A percentile compares a stretch with the other conserved stretches of the same genome.
These are phyloP conservation scores for Erythrophleum fordii DNA, from an alignment of 306 rosid genomes.

Conservation along the genomic window DNA sequence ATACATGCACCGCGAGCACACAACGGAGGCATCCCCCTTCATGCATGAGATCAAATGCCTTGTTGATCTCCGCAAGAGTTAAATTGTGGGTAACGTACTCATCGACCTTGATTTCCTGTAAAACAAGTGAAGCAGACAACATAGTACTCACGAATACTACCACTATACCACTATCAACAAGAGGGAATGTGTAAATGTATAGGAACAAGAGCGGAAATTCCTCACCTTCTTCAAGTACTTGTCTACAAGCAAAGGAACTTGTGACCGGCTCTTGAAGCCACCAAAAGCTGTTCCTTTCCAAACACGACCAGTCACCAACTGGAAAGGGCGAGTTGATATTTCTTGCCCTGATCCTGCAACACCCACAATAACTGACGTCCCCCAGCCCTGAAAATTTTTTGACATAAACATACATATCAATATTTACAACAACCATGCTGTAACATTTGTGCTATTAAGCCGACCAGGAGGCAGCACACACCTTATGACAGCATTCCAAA, in stretches of 20 bases:
- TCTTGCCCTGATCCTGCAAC: constrained; percentile 96
- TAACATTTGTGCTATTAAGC: constrained; percentile 15
- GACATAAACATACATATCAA: not conserved
- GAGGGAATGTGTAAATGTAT: not conserved
- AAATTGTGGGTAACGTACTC: constrained; percentile 90
- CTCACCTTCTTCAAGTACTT: constrained; percentile 94
- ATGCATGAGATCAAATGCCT: constrained; percentile 90
- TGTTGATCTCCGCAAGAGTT: constrained; percentile 80
- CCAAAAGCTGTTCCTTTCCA: constrained; percentile 99
- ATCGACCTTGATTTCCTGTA: constrained; percentile 96
- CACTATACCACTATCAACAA: not conserved
- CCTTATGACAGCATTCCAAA: constrained; percentile 98
- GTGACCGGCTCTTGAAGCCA: constrained; percentile 95
- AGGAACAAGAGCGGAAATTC: not conserved
- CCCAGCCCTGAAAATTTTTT: constrained; percentile 82
- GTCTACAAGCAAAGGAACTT: constrained; percentile 95
- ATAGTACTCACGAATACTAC: not conserved
- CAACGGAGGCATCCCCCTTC: constrained; percentile 95
- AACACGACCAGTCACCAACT: constrained; percentile 95
- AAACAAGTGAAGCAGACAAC: constrained; percentile 26
- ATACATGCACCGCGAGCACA: constrained; percentile 65
- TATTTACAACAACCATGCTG: not conserved
- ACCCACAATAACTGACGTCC: constrained; percentile 91
- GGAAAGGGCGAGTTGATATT: constrained; percentile 91
- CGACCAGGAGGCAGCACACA: constrained; percentile 34